These are phyloP conservation scores for Plasmodium gonderi DNA, from an alignment of 169 alveolate genomes.

Conservation along the genomic window DNA sequence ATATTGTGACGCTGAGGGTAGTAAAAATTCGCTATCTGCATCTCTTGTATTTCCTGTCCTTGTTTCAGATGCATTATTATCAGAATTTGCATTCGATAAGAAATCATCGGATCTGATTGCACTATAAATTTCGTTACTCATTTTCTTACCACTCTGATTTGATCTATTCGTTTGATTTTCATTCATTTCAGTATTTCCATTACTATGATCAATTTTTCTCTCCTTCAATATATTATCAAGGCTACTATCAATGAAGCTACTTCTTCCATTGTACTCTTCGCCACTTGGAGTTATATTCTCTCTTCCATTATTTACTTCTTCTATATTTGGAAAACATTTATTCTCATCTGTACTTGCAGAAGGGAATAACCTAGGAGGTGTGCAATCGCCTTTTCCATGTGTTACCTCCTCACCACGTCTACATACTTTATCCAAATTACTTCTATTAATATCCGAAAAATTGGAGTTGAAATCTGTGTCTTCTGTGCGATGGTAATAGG, in stretches of 20 bases:
- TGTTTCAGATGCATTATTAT: neutral
- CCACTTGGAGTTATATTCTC: neutral
- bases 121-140: conserved; percentile 1
- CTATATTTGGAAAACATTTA: neutral
- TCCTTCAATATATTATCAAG: neutral
- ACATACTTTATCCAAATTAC: conserved; percentile 18
- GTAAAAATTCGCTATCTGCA: conserved; percentile 40
- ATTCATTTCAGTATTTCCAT: neutral
- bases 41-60: neutral
- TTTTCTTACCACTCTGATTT: neutral
- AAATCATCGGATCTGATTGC: neutral
- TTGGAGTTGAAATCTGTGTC: conserved; percentile 12
- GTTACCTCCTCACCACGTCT: neutral
- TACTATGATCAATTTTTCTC: neutral
- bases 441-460: conserved; percentile 29
- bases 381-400: neutral
- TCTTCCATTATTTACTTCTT: neutral
- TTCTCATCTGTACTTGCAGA: neutral
- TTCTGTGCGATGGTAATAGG: neutral
- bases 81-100: neutral
- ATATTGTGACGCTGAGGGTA: conserved; percentile 70
- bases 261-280: neutral
- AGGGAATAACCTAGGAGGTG: neutral
- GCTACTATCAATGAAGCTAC: neutral
- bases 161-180: neutral